These are phyloP conservation scores for Diaporthe australafricana DNA, from an alignment of 2,329 filamentous ascomycete species.

Conservation along the genomic window DNA sequence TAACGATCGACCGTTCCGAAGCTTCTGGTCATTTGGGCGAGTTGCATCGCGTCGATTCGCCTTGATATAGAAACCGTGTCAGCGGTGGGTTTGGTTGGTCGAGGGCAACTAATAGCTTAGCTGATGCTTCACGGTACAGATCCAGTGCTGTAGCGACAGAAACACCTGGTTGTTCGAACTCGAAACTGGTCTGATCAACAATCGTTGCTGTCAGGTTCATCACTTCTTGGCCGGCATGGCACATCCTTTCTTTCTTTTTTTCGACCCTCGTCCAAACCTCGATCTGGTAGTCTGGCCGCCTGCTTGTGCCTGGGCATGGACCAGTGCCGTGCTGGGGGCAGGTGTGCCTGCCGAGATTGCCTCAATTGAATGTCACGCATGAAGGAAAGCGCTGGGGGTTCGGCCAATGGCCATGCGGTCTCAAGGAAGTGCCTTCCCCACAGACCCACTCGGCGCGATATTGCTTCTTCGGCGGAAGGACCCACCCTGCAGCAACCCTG, in stretches of 20 bases:
- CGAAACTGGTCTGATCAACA: background rate
- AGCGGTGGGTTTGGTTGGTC: slow-evolving; percentile 10
- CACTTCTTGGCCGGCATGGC: background rate
- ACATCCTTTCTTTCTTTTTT: background rate
- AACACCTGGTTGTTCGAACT: background rate
- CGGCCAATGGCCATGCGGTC: background rate
- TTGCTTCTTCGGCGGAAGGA: slow-evolving; percentile 25
- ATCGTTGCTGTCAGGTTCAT: slow-evolving; percentile 4
- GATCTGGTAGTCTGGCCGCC: background rate
- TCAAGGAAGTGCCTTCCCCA: slow-evolving; percentile 26
- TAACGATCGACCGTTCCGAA: slow-evolving; percentile 18
- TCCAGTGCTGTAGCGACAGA: background rate
- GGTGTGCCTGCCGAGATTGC: slow-evolving; percentile 20
- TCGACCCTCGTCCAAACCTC: background rate
- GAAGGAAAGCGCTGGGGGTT: slow-evolving; percentile 10
- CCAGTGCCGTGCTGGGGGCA: background rate
- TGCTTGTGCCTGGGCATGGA: slow-evolving; percentile 5
- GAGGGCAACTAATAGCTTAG: background rate
- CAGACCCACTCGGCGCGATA: slow-evolving; percentile 30
- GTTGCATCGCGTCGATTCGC: slow-evolving; percentile 14
- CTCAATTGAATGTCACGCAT: slow-evolving; percentile 20
- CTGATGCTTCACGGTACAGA: background rate
- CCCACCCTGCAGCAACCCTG: slow-evolving; percentile 29
- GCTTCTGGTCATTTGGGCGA: slow-evolving; percentile 9
- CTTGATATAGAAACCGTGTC: background rate